Evolutionary conservation across 164 flowering plant genomes (phyloP), one percentile per base, ranked within the genome.

Genomic region (Berberis vulgaris): DNA sequence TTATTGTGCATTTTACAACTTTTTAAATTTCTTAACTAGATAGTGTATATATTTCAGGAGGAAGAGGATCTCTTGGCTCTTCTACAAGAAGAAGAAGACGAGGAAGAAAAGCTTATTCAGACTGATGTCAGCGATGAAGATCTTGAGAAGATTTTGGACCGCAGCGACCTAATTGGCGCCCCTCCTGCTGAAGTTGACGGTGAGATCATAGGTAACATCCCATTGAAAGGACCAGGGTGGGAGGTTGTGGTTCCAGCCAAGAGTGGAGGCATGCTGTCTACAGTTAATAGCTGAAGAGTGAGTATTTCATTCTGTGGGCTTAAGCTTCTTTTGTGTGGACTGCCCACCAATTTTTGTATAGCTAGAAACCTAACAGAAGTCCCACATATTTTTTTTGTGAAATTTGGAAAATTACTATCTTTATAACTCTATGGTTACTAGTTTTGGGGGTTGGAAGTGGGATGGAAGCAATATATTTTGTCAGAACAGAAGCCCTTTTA

Each of bases 221-320:
- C 99, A n/a, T 84, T 91, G 3, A 82, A 82, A 66, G 97, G 97
- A 6, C 96, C 98, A 68, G 98, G 99, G 40, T 91, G 99, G 99
- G 97, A 95, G 76, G 99, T 91, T 57, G 86, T 91, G 45, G 39
- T 86, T 4, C 92, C 96, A 40, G 71, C 83, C 44, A 74, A 84
- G 38, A 71, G 77, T 42, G 94, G 91, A 7, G 86, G 96, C 59
- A 64, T 94, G 85, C 94, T 95, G 4, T 84, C 96, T 5, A 76
- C 86, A 5, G 77, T 90, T n/a, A 82, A 72, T 70, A 83, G 79
- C 73, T 88, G 59, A 76, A 63, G 3, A 1, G 7, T 43, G 50
- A 47, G 9, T 47, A 5, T 47, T 47, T 47, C 26, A 26, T 26
- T 26, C 26, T 26, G 26, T 26, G 26, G 26, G 26, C 26, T 26